These are phyloP conservation scores for Articulospora tetracladia DNA, from an alignment of 495 filamentous ascomycete genomes.

Conservation along the genomic window DNA sequence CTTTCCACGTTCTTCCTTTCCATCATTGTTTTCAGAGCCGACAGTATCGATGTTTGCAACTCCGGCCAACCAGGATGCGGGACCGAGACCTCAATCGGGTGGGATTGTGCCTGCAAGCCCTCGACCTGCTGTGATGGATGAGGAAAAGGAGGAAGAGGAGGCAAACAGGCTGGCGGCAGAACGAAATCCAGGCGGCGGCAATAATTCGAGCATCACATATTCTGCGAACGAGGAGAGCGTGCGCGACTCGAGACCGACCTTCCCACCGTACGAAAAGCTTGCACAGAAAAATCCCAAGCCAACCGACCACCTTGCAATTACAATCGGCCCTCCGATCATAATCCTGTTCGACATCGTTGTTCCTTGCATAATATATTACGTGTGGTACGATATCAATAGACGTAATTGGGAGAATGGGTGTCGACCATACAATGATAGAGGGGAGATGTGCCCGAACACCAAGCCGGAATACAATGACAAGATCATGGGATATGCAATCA, in stretches of 20 bases:
- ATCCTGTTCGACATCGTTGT: constrained; percentile 17
- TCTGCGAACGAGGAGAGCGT: neutral
- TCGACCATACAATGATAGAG: neutral
- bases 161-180: neutral
- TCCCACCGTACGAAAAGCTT: constrained; percentile 15
- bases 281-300: constrained; percentile 15
- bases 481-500: constrained; percentile 12
- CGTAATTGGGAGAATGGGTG: constrained; percentile 7
- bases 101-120: neutral
- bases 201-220: neutral
- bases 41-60: neutral
- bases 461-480: constrained; percentile 10
- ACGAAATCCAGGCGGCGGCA: neutral
- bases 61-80: neutral
- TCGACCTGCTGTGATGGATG: neutral
- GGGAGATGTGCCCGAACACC: neutral
- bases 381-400: constrained; percentile 12
- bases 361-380: constrained; percentile 18
- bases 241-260: neutral
- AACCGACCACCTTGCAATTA: constrained; percentile 15
- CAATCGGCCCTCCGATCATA: constrained; percentile 16
- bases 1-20: neutral
- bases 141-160: neutral
- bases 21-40: neutral
- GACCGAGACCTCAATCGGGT: neutral